A percentile compares a stretch with the other conserved stretches of the same genome.
Evolutionary conservation across 306 rosid genomes (phyloP).

Genomic region (Dryas octopetala): DNA sequence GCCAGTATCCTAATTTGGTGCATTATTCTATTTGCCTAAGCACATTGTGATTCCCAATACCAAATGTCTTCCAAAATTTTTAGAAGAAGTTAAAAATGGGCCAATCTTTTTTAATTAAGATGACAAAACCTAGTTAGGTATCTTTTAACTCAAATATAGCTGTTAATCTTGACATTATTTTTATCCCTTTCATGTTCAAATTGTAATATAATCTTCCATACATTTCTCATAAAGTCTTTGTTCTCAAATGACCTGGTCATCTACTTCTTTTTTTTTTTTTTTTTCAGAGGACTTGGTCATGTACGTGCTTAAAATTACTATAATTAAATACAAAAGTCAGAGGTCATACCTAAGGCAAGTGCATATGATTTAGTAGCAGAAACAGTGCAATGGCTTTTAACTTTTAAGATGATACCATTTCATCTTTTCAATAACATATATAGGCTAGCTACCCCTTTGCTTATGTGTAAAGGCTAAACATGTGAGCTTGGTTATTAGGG

Average conservation of each 20-base stretch:
- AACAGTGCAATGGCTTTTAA: not conserved
- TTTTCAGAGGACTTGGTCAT: not conserved
- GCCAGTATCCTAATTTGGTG: no score
- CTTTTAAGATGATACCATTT: not conserved
- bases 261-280: not conserved
- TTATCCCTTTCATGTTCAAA: not conserved
- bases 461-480: constrained; percentile 37
- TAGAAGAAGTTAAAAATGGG: not conserved
- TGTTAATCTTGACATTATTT: not conserved
- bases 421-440: not conserved
- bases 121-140: not conserved
- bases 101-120: not conserved
- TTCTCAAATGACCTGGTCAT: not conserved
- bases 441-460: not conserved
- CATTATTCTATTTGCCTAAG: no score
- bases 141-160: not conserved
- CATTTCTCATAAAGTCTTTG: not conserved
- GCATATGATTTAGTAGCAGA: not conserved
- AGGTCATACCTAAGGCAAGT: not conserved
- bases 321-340: not conserved
- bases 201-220: not conserved
- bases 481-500: constrained; percentile 24
- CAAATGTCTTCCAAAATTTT: not conserved
- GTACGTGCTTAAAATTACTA: not conserved
- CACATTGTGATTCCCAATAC: no score